Base-by-base conservation (phyloP, 169 alveolate species). In the Cyclospora cayetanensis region DNA sequence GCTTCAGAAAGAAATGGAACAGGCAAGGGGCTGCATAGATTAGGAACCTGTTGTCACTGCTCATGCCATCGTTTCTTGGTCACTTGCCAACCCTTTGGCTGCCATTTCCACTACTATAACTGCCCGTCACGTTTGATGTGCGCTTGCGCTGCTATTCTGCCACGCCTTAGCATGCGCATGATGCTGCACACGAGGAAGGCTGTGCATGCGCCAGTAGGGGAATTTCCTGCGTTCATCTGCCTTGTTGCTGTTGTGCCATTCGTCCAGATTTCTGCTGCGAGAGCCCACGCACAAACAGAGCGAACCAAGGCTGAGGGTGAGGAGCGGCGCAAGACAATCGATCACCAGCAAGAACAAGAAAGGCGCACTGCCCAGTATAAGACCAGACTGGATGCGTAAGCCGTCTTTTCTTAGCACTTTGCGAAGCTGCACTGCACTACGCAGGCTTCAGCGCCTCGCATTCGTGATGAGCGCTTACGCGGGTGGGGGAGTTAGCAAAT, bases 321-420 rank as follows among this genome's bases (percentile, higher is more conserved):
- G 84, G 99, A 97, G 93, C 92, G 97, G 92, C 90, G 99, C 66
- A 97, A 97, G 95, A 96, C 98, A 0, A 93, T 97, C 46, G 94
- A 97, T 27, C 98, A 97, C 66, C 98, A 98, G 77, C 98, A 97
- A 91, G 99, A 97, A 87, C 98, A 97, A 91, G 99, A 98, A 83
- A 94, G 99, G 65, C 93, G 96, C 27, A 98, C 99, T 0, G 99
- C 99, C 20, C 99, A 97, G 84, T 98, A 98, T 93, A 97, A 97
- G 92, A 98, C 99, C 37, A 95, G 95, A 82, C 95, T 98, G 46
- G 99, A 98, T 93, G 96, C 97, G 95, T 94, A 66, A 42, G 94
- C n/a, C n/a, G 66, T 27, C 20, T 9, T 0, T 77, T 39, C 87
- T 41, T n/a, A n/a, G n/a, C n/a, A n/a, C n/a, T n/a, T n/a, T n/a